Percentiles rank a stretch among this genome's conserved stretches.
Evolutionary conservation across 179 eudicot species (phyloP).

Genomic region (Beta lomatogona): DNA sequence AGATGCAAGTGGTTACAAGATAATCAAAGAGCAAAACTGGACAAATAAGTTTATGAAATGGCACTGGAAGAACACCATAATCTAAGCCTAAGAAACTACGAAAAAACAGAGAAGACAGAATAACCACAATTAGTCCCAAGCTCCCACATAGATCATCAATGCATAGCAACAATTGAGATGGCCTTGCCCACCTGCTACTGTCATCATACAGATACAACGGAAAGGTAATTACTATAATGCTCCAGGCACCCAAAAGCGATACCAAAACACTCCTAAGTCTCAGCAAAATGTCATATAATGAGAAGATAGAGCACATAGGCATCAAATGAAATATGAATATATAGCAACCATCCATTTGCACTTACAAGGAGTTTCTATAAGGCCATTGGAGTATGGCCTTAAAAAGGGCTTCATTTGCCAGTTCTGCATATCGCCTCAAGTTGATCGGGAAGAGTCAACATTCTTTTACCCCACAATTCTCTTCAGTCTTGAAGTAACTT

Average conservation of each 20-base stretch:
- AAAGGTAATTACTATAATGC: not conserved
- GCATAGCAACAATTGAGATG: not conserved
- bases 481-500: no score
- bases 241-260: slow-evolving; percentile 3
- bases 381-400: not conserved
- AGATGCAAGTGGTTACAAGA: not conserved
- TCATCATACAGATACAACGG: no score
- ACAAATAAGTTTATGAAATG: not conserved
- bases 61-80: not conserved
- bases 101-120: not conserved
- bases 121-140: not conserved
- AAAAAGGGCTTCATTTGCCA: not conserved
- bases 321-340: not conserved
- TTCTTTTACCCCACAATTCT: no score
- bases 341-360: not conserved
- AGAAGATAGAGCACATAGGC: not conserved
- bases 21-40: not conserved
- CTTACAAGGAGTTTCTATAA: not conserved
- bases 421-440: not conserved
- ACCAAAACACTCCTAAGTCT: slow-evolving; percentile 2
- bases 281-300: not conserved
- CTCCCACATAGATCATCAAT: not conserved
- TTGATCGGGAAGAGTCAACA: no score
- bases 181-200: no score
- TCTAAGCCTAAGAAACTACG: not conserved